A percentile compares a stretch with the other conserved stretches of the same genome.
phyloP scores from a whole-genome alignment of 805 yeast genomes.

The Dipodascopsis uninucleata region DNA sequence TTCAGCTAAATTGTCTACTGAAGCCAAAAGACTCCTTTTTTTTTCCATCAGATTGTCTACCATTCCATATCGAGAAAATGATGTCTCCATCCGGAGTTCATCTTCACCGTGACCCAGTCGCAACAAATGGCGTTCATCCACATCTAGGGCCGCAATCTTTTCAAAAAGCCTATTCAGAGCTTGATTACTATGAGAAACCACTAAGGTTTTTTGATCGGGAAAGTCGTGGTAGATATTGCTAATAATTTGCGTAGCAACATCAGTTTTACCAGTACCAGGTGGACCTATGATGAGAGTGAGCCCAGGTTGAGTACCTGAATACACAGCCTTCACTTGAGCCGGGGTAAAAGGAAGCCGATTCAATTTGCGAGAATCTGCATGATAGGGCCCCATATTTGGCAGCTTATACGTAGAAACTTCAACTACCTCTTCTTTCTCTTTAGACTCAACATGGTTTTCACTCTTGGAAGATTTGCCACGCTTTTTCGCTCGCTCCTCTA shows the following conservation, averaged over 20 bases:
- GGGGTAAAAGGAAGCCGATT: slow-evolving; percentile 27
- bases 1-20: slow-evolving; percentile 37
- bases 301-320: slow-evolving; percentile 41
- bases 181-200: slow-evolving; percentile 34
- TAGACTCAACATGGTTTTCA: slow-evolving; percentile 1
- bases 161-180: slow-evolving; percentile 32
- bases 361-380: slow-evolving; percentile 10
- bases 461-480: too few species aligned
- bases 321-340: slow-evolving; percentile 33
- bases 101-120: slow-evolving; percentile 32
- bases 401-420: slow-evolving; percentile 18
- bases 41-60: slow-evolving; percentile 25
- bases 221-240: slow-evolving; percentile 27
- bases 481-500: slow-evolving; percentile 7
- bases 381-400: slow-evolving; percentile 26
- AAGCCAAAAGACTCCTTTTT: slow-evolving; percentile 22
- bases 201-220: slow-evolving; percentile 33
- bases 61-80: slow-evolving; percentile 24
- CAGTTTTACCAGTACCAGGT: slow-evolving; percentile 69
- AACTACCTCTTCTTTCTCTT: slow-evolving; percentile 9
- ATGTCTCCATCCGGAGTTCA: slow-evolving; percentile 15
- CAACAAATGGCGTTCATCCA: slow-evolving; percentile 31
- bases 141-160: slow-evolving; percentile 27
- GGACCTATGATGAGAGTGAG: slow-evolving; percentile 68
- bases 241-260: slow-evolving; percentile 32